phyloP scores from a whole-genome alignment of 176 grass and related monocot genomes.

The Chloris gayana region DNA sequence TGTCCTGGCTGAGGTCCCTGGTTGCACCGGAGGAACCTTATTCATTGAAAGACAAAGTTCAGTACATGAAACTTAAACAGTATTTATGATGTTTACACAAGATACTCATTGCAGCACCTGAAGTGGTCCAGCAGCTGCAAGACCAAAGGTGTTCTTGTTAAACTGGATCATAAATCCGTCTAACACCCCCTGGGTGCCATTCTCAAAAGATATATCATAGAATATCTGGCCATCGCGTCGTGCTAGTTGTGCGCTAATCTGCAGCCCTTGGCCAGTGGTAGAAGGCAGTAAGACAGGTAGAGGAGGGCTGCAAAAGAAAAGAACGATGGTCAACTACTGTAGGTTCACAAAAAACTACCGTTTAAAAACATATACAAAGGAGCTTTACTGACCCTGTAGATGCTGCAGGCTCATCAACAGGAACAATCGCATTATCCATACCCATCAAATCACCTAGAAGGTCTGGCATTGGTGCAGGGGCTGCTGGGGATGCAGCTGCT shows the following conservation, averaged over 20 bases:
- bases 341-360: conserved; percentile 15
- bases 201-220: conserved; percentile 87
- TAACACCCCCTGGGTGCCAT: conserved; percentile 63
- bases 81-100: conserved; percentile 1
- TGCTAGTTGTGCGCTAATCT: conserved; percentile 88
- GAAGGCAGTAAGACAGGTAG: conserved; percentile 86
- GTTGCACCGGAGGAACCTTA: conserved; percentile 83
- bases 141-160: conserved; percentile 97
- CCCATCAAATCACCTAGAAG: conserved; percentile 96
- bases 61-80: conserved; percentile 26
- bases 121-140: conserved; percentile 85
- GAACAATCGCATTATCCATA: conserved; percentile 77
- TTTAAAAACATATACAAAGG: background rate
- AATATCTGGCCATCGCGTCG: conserved; percentile 87
- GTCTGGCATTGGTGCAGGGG: conserved; percentile 79
- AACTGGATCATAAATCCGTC: conserved; percentile 99
- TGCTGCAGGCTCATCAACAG: conserved; percentile 61
- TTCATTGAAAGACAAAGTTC: conserved; percentile 23
- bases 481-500: conserved; percentile 40
- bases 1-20: conserved; percentile 75
- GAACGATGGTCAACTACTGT: conserved; percentile 18
- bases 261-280: conserved; percentile 86
- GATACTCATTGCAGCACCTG: conserved; percentile 54
- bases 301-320: conserved; percentile 58
- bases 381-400: conserved; percentile 59